Base-by-base conservation (phyloP, 495 filamentous ascomycete genomes). In the Penicillium angulare region DNA sequence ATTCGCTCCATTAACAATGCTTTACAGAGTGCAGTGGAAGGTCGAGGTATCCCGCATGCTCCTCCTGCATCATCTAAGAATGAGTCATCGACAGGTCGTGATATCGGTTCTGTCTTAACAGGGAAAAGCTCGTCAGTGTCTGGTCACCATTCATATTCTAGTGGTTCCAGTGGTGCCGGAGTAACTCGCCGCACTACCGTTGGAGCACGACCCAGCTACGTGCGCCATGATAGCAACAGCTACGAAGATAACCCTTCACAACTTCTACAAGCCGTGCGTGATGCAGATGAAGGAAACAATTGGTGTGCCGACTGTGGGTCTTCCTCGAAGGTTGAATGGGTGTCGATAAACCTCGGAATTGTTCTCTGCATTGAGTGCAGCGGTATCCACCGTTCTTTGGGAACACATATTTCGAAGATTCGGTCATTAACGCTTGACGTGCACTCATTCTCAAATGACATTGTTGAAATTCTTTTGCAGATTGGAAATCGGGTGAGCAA, bases 341-440 rank as follows among this genome's bases (percentile, higher is more conserved):
- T 96, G 32, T 97, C 92, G 1, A 96, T 99, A 66, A 99, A 99
- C 57, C 80, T 99, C 3, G 95, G 88, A 23, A 95, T 97, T 46
- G 85, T 97, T 24, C 79, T 99, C 13, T 99, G 93, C 71, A 99
- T 99, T 53, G 93, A 99, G 67, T 99, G 93, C 68, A 93, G 90
- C 60, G 93, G 93, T 59, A 96, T 99, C 49, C 93, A 99, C 69
- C 86, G 93, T 18, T 97, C 93, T 8, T 79, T 99, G 2, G 93
- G 93, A 7, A 99, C 93, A 3, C 93, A 99, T 65, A 95, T 99
- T 52, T 95, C 92, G 64, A 99, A 99, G 72, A 83, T 99, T 18
- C 86, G 93, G 26, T 97, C 93, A 3, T 83, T 99, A 22, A 97
- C 93, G 0, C 79, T 99, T 17, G 93, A 99, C 69, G 93, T 90